phyloP scores from a whole-genome alignment of 2,329 filamentous ascomycete genomes.

The Sclerotinia minor region DNA sequence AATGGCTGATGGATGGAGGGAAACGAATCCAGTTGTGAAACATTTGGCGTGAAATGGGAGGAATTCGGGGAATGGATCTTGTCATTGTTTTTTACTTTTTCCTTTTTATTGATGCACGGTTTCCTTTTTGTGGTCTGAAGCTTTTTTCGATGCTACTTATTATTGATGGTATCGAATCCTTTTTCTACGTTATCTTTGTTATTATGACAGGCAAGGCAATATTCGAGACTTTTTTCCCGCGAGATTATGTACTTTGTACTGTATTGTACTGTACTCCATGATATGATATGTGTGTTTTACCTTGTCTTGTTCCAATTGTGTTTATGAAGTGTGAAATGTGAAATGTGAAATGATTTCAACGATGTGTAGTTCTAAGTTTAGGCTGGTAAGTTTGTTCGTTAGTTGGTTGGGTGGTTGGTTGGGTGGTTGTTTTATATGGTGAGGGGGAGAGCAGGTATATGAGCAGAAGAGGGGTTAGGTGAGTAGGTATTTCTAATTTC shows the following conservation, averaged over 20 bases:
- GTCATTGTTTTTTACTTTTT: constrained; percentile 21
- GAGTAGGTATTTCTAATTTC: too few relatives aligned
- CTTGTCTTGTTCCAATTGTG: neutral
- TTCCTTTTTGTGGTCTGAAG: constrained; percentile 20
- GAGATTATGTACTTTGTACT: constrained; percentile 18
- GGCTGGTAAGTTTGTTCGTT: neutral
- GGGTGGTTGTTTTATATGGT: neutral
- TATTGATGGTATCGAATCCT: constrained; percentile 10
- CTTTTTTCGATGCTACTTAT: constrained; percentile 22
- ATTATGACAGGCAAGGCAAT: constrained; percentile 28
- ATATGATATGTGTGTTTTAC: constrained; percentile 11
- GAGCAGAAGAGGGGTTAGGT: too few relatives aligned
- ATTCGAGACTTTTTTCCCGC: constrained; percentile 24
- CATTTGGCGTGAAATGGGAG: constrained; percentile 36
- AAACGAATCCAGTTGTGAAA: constrained; percentile 33
- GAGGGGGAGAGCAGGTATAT: neutral
- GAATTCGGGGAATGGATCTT: constrained; percentile 32
- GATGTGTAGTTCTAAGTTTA: neutral
- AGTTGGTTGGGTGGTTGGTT: too few relatives aligned
- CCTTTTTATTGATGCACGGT: constrained; percentile 27
- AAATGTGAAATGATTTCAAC: neutral
- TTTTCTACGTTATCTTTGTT: constrained; percentile 29
- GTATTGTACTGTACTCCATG: constrained; percentile 12
- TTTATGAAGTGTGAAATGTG: neutral
- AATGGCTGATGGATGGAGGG: constrained; percentile 37